Evolutionary conservation across 306 rosid species (phyloP).

Genomic region (Cyamopsis tetragonoloba): DNA sequence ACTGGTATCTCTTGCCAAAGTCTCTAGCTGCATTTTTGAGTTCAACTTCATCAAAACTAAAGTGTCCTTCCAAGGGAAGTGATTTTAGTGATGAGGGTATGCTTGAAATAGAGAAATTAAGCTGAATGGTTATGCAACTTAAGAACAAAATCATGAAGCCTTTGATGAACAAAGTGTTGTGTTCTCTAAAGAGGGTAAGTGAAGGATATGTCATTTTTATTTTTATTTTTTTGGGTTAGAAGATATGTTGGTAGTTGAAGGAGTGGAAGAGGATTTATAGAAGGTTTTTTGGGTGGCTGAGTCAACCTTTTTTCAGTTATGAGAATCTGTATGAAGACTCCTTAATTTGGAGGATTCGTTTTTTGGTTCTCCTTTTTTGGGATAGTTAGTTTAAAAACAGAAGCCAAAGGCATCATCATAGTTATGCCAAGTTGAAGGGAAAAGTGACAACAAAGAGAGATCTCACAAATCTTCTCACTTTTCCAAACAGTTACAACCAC

Average conservation of each 20-base stretch:
- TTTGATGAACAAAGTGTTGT: conserved; percentile 44
- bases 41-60: conserved; percentile 56
- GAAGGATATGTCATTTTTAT: conserved; percentile 42
- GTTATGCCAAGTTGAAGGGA: conserved; percentile 60
- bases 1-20: conserved; percentile 80
- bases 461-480: conserved; percentile 74
- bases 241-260: conserved; percentile 39
- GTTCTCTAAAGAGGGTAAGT: conserved; percentile 35
- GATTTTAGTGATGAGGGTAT: conserved; percentile 49
- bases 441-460: conserved; percentile 71
- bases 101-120: conserved; percentile 49
- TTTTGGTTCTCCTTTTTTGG: conserved; percentile 45
- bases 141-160: conserved; percentile 54
- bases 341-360: conserved; percentile 51
- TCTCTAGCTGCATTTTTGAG: conserved; percentile 70
- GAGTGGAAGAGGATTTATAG: conserved; percentile 57
- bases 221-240: too few relatives aligned
- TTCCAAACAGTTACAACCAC: conserved; percentile 71
- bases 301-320: conserved; percentile 61
- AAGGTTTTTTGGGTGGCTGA: conserved; percentile 44
- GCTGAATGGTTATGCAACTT: conserved; percentile 45
- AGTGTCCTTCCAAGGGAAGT: conserved; percentile 70
- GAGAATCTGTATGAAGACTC: conserved; percentile 73
- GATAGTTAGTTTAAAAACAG: conserved; percentile 43
- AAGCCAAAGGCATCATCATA: conserved; percentile 53